These are phyloP conservation scores for Papiliotrema nemorosa DNA, from an alignment of 1,284 basidiomycete genomes.

Conservation along the genomic window DNA sequence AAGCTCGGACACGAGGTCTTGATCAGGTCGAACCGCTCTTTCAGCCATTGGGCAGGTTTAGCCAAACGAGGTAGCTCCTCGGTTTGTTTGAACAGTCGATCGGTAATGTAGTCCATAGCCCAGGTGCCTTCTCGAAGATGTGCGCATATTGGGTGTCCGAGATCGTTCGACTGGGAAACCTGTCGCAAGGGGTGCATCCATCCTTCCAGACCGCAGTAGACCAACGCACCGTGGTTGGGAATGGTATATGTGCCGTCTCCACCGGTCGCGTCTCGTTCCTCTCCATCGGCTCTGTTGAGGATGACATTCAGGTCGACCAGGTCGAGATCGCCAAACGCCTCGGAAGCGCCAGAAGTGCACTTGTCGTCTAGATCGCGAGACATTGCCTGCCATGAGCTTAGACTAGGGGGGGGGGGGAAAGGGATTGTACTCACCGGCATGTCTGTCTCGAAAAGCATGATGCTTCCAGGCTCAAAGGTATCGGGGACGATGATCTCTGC, in stretches of 20 bases:
- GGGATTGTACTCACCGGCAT: conserved; percentile 58
- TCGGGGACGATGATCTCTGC: conserved; percentile 77
- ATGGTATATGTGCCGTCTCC: conserved; percentile 70
- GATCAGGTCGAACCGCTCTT: conserved; percentile 75
- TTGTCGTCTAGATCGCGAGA: conserved; percentile 66
- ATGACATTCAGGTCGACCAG: conserved; percentile 83
- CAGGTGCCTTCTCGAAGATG: conserved; percentile 82
- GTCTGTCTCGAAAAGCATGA: conserved; percentile 84
- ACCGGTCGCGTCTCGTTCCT: conserved; percentile 79
- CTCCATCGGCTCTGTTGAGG: conserved; percentile 77
- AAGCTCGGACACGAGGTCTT: conserved; percentile 71
- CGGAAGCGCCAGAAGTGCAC: conserved; percentile 64
- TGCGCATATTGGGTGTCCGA: conserved; percentile 82
- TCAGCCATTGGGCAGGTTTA: conserved; percentile 73
- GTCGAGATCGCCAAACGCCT: conserved; percentile 69
- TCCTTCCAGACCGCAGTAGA: conserved; percentile 89
- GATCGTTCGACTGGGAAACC: conserved; percentile 81
- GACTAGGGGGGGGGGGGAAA: too few relatives aligned
- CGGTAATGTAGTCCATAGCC: conserved; percentile 79
- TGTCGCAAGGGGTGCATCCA: conserved; percentile 86
- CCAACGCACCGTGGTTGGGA: conserved; percentile 66
- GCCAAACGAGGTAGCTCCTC: conserved; percentile 63
- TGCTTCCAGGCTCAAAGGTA: conserved; percentile 82
- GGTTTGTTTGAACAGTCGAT: conserved; percentile 66
- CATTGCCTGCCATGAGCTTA: conserved; percentile 30